Percentiles rank a stretch among this genome's conserved stretches.
phyloP scores from a whole-genome alignment of 768 basidiomycete genomes.

The Pulveroboletus sp. region DNA sequence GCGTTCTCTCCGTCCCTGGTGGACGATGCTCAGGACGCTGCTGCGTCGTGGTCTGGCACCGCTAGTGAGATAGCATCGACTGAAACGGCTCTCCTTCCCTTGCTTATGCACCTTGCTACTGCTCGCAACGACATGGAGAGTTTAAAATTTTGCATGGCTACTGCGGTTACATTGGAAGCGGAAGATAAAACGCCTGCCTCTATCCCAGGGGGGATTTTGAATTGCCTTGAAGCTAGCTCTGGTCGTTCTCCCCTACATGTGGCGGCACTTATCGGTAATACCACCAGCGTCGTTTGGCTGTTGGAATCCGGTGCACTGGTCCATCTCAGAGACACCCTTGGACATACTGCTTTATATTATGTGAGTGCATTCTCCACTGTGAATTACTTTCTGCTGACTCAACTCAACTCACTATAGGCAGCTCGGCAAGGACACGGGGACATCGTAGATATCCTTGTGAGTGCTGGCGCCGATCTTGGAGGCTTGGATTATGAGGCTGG shows the following conservation, averaged over 20 bases:
- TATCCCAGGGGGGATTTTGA: conserved; percentile 66
- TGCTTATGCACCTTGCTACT: conserved; percentile 74
- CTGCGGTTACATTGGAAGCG: conserved; percentile 22
- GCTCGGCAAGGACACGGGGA: conserved; percentile 63
- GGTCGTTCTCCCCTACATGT: conserved; percentile 76
- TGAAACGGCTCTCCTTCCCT: conserved; percentile 68
- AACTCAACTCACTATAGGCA: conserved; percentile 42
- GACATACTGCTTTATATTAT: conserved; percentile 82
- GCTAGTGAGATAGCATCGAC: conserved; percentile 68
- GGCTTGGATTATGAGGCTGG: conserved; percentile 56
- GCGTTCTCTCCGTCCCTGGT: conserved; percentile 29
- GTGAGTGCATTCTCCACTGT: conserved; percentile 35
- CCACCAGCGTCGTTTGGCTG: conserved; percentile 39
- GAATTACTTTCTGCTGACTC: neutral
- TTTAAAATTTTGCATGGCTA: conserved; percentile 53
- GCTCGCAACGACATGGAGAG: conserved; percentile 63
- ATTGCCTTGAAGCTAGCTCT: conserved; percentile 64
- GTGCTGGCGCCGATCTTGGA: conserved; percentile 70
- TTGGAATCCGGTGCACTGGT: conserved; percentile 75
- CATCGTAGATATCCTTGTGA: conserved; percentile 59
- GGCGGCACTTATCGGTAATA: conserved; percentile 66
- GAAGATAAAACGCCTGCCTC: conserved; percentile 17
- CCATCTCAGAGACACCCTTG: conserved; percentile 72
- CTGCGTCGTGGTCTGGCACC: conserved; percentile 75
- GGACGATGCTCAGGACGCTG: conserved; percentile 38